Conservation (phyloP, 2,329 filamentous ascomycete species). For the Penicillium sclerotigenum region DNA sequence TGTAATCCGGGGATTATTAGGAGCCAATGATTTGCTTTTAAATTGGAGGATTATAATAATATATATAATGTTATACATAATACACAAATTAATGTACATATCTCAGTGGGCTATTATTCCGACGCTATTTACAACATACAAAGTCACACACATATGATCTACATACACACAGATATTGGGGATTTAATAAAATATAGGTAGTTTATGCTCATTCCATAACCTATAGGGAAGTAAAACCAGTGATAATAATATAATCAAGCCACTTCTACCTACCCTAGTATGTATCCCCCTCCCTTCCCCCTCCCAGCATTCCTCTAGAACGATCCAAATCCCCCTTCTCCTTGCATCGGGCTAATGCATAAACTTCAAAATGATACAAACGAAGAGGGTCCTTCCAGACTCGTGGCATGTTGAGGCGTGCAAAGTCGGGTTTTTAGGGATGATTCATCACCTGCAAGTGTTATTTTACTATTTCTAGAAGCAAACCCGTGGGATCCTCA, state of each 20-base stretch:
- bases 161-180: not conserved
- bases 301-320: not conserved
- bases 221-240: too few species aligned
- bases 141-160: too few species aligned
- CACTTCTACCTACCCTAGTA: too few species aligned
- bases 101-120: not conserved
- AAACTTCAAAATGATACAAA: not conserved
- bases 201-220: not conserved
- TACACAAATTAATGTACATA: not conserved
- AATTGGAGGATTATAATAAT: too few species aligned
- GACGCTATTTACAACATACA: too few species aligned
- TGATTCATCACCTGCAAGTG: not conserved
- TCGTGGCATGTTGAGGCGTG: not conserved
- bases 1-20: not conserved
- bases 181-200: not conserved
- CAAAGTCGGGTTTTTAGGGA: not conserved
- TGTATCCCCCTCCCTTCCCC: too few species aligned
- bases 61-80: too few species aligned
- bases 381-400: not conserved
- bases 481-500: not conserved
- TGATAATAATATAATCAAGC: too few species aligned
- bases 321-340: not conserved
- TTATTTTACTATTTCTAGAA: not conserved
- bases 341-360: not conserved
- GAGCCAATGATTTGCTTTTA: not conserved